phyloP scores from a whole-genome alignment of 2,329 filamentous ascomycete genomes.

The Cadophora sp. region DNA sequence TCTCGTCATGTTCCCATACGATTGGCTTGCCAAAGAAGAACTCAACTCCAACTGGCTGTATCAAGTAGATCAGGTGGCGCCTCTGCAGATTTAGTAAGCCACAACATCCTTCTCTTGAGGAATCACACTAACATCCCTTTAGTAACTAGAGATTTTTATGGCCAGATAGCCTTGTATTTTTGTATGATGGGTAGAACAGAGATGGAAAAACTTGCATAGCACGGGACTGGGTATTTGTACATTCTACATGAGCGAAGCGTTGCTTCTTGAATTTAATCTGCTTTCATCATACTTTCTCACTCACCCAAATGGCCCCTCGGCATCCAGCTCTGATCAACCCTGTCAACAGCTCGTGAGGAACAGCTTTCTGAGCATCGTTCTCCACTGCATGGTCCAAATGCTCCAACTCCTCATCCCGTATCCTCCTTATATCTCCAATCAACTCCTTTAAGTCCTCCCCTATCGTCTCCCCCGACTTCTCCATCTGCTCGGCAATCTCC shows the following conservation, averaged over 20 bases:
- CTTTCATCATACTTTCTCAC: slow-evolving; percentile 66
- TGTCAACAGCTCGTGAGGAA: slow-evolving; percentile 88
- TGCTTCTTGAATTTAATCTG: slow-evolving; percentile 30
- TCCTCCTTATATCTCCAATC: slow-evolving; percentile 76
- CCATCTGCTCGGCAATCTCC: slow-evolving; percentile 80
- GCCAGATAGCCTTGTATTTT: slow-evolving; percentile 32
- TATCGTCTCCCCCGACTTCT: slow-evolving; percentile 78
- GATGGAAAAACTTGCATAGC: slow-evolving; percentile 26
- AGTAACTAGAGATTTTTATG: slow-evolving; percentile 36
- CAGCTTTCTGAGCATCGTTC: slow-evolving; percentile 88
- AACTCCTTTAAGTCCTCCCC: slow-evolving; percentile 79
- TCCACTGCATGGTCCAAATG: slow-evolving; percentile 95
- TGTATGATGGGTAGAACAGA: slow-evolving; percentile 25
- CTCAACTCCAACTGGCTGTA: slow-evolving; percentile 95
- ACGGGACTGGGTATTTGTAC: slow-evolving; percentile 23
- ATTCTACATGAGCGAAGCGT: slow-evolving; percentile 35
- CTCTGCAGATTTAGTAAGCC: slow-evolving; percentile 94
- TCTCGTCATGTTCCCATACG: slow-evolving; percentile 91
- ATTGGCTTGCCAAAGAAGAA: slow-evolving; percentile 93
- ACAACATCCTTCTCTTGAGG: not conserved
- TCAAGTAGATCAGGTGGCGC: slow-evolving; percentile 93
- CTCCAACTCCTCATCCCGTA: slow-evolving; percentile 95
- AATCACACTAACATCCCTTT: slow-evolving; percentile 24
- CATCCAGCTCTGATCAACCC: slow-evolving; percentile 90
- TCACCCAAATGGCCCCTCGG: slow-evolving; percentile 90